Base-by-base conservation (phyloP, 2,329 filamentous ascomycete genomes). In the Ascochyta clinopodiicola region DNA sequence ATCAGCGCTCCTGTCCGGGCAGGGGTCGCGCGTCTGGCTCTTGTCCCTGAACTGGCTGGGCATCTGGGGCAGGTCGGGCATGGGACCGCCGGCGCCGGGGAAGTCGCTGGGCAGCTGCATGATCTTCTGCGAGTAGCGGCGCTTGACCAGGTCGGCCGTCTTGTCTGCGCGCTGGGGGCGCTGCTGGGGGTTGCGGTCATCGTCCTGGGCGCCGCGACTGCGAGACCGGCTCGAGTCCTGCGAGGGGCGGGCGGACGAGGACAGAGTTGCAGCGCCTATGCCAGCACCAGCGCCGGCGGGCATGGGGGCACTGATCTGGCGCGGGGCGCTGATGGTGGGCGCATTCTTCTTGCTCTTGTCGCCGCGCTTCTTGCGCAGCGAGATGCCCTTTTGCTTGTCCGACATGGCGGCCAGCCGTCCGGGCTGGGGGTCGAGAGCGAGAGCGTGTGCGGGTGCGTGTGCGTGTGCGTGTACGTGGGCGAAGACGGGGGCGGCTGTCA, bases 91-190 rank as follows among this genome's bases (percentile, higher is more conserved):
- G 63, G 83, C 80, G n/a, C 47, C 53, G 66, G 88, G 85, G 71
- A 87, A 90, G 67, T 91, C 87, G 56, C 86, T 79, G 1, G 90
- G 89, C 1, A 88, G 76, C 62, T 90, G 87, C 67, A 92, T 94
- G 75, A 97, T 96, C 57, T 94, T 88, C 37, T 93, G 93, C 35
- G 95, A 98, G 77, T 98, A 99, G 66, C 95, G 84, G 66, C 92
- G 86, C 80, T 98, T 98, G 56, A 99, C 93, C 49, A 98, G 82
- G 75, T 99, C 94, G 17, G 86, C 85, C 37, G 87, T 88, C 66
- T 84, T 82, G 44, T 74, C 73, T 50, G 77, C 79, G 52, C 77
- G 71, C 59, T 78, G 77, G 35, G 77, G 74, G 49, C 78, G 73
- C 62, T 80, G 77, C 34, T 75, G 75, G 24, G 70, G 60, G 66